phyloP scores from a whole-genome alignment of 441 rosid species.

The Arabidopsis lyrata region DNA sequence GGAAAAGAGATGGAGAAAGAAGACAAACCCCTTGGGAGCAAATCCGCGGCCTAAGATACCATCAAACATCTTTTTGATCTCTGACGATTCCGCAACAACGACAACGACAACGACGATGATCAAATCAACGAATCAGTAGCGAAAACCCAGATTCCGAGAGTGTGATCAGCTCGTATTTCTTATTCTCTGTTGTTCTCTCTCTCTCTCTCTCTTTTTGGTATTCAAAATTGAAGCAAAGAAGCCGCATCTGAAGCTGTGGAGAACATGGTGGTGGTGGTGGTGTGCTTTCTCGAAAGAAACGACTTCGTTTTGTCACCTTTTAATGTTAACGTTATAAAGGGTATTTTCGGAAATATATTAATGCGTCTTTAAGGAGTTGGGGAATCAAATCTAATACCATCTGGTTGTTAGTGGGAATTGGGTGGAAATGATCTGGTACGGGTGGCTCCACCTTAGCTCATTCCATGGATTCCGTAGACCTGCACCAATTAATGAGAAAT shows the following conservation, averaged over 20 bases:
- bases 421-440: conserved; percentile 35
- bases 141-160: conserved; percentile 11
- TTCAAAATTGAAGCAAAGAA: conserved; percentile 21
- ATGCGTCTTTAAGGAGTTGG: background rate
- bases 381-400: conserved; percentile 39
- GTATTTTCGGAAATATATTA: conserved; percentile 3
- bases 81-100: conserved; percentile 9
- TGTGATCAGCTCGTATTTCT: background rate
- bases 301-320: conserved; percentile 33
- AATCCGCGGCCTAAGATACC: conserved; percentile 84
- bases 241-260: conserved; percentile 30
- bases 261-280: conserved; percentile 18
- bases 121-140: background rate
- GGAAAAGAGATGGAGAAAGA: conserved; percentile 2
- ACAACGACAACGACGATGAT: background rate
- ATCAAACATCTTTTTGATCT: conserved; percentile 58
- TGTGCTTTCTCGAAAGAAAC: conserved; percentile 10
- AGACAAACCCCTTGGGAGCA: conserved; percentile 68
- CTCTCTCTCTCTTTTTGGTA: background rate
- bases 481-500: conserved; percentile 26
- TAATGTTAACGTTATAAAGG: conserved; percentile 43
- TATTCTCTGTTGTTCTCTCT: background rate
- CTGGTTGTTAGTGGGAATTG: conserved; percentile 37
- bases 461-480: conserved; percentile 13
- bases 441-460: conserved; percentile 25